phyloP scores from a whole-genome alignment of 129 eudicot genomes.

The Lonicera japonica region DNA sequence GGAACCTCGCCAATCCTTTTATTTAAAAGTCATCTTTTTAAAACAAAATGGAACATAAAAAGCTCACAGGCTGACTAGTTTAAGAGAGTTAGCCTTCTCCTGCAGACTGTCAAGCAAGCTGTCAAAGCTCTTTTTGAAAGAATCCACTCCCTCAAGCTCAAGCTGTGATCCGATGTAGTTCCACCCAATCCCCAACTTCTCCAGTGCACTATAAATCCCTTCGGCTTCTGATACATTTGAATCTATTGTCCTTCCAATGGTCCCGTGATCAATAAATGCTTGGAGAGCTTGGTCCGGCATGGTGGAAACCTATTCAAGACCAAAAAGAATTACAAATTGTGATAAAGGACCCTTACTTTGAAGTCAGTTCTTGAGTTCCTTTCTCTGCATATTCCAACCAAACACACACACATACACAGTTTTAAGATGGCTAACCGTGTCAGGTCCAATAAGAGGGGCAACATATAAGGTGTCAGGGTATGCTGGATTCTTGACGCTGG shows the following conservation, averaged over 20 bases:
- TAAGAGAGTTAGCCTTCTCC: constrained; percentile 91
- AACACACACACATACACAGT: constrained; percentile 1
- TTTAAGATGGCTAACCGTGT: constrained; percentile 53
- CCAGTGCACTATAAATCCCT: constrained; percentile 90
- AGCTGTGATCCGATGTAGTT: constrained; percentile 70
- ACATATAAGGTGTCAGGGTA: constrained; percentile 95
- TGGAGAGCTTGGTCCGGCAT: constrained; percentile 98
- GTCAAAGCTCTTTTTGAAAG: constrained; percentile 94
- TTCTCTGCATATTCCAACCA: not conserved
- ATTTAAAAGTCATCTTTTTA: constrained; percentile 3
- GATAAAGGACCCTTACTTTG: not conserved
- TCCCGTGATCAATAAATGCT: constrained; percentile 91
- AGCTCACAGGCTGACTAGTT: constrained; percentile 59
- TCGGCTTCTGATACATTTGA: constrained; percentile 86
- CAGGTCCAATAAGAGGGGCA: constrained; percentile 96
- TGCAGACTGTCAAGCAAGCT: constrained; percentile 90
- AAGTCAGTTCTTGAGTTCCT: not conserved
- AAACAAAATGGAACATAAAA: not conserved
- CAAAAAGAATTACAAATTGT: not conserved
- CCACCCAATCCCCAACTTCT: constrained; percentile 97
- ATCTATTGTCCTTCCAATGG: constrained; percentile 85
- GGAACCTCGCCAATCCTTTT: not conserved
- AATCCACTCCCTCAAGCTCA: constrained; percentile 93
- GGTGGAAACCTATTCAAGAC: constrained; percentile 68
- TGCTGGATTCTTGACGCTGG: constrained; percentile 98